Evolutionary conservation across 352 stramenopile genomes (phyloP).

Genomic region (Globisporangium radiosum): DNA sequence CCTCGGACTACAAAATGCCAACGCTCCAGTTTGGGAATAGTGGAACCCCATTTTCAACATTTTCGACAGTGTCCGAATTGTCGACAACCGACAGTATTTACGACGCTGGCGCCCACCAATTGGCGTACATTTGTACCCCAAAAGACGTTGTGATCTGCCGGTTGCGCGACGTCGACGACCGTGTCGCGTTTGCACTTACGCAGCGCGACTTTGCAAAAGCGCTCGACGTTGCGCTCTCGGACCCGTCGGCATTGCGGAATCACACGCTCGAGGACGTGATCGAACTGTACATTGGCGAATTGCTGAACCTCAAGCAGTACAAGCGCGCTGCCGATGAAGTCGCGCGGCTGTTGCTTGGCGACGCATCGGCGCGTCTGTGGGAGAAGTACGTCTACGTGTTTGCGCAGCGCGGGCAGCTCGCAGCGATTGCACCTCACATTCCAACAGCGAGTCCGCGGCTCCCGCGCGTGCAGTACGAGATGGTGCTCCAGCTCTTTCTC

Average conservation of each 20-base stretch:
- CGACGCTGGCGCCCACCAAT: constrained; percentile 52
- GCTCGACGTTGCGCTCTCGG: constrained; percentile 55
- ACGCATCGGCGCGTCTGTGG: constrained; percentile 66
- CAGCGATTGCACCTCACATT: constrained; percentile 62
- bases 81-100: constrained; percentile 26
- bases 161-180: constrained; percentile 69
- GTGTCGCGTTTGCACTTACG: constrained; percentile 61
- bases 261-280: constrained; percentile 60
- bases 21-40: constrained; percentile 52
- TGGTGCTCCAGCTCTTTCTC: constrained; percentile 81
- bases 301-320: constrained; percentile 70
- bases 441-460: constrained; percentile 67
- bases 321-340: constrained; percentile 69
- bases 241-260: constrained; percentile 44
- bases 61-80: too few species aligned
- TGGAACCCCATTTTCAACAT: constrained; percentile 20
- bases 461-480: constrained; percentile 71
- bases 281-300: constrained; percentile 67
- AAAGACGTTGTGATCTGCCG: constrained; percentile 86
- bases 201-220: constrained; percentile 54
- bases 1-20: constrained; percentile 78
- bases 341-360: constrained; percentile 55
- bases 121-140: constrained; percentile 76
- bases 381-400: constrained; percentile 88
- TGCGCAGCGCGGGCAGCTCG: constrained; percentile 65